These are phyloP conservation scores for Sextonia rubra DNA, from an alignment of 164 flowering plant genomes.

Conservation along the genomic window DNA sequence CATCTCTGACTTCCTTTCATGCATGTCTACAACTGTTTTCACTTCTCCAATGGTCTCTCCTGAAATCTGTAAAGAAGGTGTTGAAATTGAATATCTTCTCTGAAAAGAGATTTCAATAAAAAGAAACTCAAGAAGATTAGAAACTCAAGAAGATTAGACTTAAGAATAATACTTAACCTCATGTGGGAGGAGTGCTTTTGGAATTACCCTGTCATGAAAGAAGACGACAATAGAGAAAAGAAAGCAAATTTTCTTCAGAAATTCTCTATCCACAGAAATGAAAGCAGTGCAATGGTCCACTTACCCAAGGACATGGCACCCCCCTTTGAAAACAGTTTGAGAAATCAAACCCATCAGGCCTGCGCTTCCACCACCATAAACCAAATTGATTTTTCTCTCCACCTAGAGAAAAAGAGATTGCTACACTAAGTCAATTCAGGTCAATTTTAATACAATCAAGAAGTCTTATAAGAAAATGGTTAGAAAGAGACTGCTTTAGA, in stretches of 20 bases:
- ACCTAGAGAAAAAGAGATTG: slow-evolving; percentile 31
- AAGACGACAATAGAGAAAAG: neutral
- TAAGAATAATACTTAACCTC: slow-evolving; percentile 36
- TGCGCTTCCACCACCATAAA: slow-evolving; percentile 77
- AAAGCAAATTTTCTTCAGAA: neutral
- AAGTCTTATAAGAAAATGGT: no score
- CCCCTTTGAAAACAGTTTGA: slow-evolving; percentile 54
- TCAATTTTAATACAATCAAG: neutral
- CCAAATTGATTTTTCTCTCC: slow-evolving; percentile 56
- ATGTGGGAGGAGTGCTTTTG: slow-evolving; percentile 54
- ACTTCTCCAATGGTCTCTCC: slow-evolving; percentile 16
- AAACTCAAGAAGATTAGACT: neutral
- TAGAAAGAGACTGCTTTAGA: neutral
- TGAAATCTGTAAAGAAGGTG: slow-evolving; percentile 7
- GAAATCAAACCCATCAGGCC: slow-evolving; percentile 76
- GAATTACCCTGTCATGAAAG: slow-evolving; percentile 45
- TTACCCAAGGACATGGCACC: slow-evolving; percentile 80
- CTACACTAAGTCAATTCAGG: neutral
- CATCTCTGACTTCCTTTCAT: slow-evolving; percentile 20
- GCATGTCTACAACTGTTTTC: slow-evolving; percentile 20
- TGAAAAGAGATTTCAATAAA: no score
- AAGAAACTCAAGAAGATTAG: neutral
- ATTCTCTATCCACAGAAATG: neutral
- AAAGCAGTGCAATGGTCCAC: neutral
- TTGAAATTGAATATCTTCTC: slow-evolving; percentile 15